Conservation (phyloP, 805 yeast species). For the Metschnikowia continentalis region DNA sequence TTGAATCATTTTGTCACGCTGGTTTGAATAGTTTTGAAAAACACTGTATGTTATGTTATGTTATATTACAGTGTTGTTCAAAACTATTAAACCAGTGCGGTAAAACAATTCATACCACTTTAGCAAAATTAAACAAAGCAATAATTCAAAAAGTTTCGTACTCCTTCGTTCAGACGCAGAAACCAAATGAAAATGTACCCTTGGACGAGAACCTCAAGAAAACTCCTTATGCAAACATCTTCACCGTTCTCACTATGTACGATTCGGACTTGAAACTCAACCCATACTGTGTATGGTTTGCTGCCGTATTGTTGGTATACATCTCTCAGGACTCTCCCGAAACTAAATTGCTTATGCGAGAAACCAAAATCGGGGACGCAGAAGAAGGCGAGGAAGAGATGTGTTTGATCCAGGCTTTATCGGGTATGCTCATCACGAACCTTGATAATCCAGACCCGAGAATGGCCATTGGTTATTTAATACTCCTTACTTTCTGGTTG, state of each 20-base stretch:
- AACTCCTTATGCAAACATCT: constrained; percentile 54
- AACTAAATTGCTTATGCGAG: constrained; percentile 44
- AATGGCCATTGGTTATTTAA: constrained; percentile 70
- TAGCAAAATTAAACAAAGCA: no score
- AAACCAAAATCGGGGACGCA: constrained; percentile 54
- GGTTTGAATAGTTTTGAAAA: no score
- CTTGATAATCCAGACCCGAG: constrained; percentile 65
- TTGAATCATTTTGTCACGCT: no score
- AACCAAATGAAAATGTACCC: not conserved
- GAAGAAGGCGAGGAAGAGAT: constrained; percentile 65
- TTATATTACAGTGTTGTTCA: no score
- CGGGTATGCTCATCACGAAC: constrained; percentile 67
- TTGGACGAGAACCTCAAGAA: constrained; percentile 8
- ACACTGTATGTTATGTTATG: no score
- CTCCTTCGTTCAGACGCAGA: not conserved
- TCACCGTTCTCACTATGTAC: constrained; percentile 68
- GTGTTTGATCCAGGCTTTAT: constrained; percentile 66
- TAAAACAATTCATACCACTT: no score
- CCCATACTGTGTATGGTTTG: constrained; percentile 86
- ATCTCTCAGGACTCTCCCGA: constrained; percentile 55
- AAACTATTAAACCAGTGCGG: no score
- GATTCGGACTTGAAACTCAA: constrained; percentile 62
- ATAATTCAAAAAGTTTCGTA: no score
- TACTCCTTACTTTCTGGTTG: constrained; percentile 70
- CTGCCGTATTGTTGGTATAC: constrained; percentile 60